Conservation (phyloP, 768 basidiomycete species). For the Trametes coccinea region DNA sequence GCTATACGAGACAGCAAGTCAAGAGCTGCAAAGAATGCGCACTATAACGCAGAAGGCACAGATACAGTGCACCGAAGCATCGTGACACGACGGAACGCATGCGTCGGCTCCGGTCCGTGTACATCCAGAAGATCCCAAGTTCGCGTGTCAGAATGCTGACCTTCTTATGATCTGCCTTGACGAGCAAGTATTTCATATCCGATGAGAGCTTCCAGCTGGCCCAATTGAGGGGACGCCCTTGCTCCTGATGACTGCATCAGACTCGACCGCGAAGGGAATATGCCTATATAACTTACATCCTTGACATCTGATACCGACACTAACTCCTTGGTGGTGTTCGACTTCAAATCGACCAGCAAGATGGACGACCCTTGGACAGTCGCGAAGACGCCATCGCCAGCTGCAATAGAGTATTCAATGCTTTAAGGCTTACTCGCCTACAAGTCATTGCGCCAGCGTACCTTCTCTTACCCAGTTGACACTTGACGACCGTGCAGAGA, state of each 20-base stretch:
- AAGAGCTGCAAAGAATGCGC: too few species aligned
- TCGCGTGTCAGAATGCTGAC: slow-evolving; percentile 36
- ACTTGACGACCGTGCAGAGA: slow-evolving; percentile 44
- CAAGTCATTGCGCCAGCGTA: slow-evolving; percentile 29
- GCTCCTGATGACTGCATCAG: slow-evolving; percentile 42
- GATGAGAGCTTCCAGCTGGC: slow-evolving; percentile 80
- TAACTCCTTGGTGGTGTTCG: slow-evolving; percentile 63
- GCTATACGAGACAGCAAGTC: too few species aligned
- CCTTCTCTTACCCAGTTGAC: slow-evolving; percentile 94
- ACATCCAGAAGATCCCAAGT: background rate
- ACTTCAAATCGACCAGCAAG: slow-evolving; percentile 78
- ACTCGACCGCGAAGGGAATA: background rate
- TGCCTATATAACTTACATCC: slow-evolving; percentile 49
- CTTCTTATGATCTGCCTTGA: slow-evolving; percentile 76
- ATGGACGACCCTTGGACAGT: slow-evolving; percentile 61
- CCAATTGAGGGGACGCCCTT: slow-evolving; percentile 52
- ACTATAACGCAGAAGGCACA: too few species aligned
- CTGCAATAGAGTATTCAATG: slow-evolving; percentile 39
- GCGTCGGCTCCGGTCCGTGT: too few species aligned
- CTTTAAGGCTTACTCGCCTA: too few species aligned
- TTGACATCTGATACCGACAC: slow-evolving; percentile 58
- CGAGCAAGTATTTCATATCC: slow-evolving; percentile 86
- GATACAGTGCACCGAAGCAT: too few species aligned
- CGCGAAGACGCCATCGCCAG: slow-evolving; percentile 93
- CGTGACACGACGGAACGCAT: too few species aligned